phyloP scores from a whole-genome alignment of 2,329 filamentous ascomycete species.

The Blumeria hordei region DNA sequence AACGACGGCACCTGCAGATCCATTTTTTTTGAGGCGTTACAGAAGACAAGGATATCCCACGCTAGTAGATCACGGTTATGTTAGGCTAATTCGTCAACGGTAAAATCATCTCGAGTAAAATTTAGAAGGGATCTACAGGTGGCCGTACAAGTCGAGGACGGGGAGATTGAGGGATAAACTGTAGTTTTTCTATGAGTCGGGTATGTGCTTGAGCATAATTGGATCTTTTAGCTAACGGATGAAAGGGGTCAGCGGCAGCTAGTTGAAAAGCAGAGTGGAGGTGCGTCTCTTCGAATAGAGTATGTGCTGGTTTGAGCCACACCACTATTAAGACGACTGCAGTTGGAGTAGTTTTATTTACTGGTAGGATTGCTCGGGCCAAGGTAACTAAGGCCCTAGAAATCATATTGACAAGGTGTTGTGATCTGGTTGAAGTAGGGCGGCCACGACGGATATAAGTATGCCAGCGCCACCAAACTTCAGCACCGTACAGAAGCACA shows the following conservation, averaged over 20 bases:
- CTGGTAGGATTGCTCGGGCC: not conserved
- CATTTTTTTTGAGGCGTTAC: not conserved
- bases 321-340: not conserved
- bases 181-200: no score
- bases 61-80: not conserved
- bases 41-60: not conserved
- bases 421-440: not conserved
- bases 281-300: not conserved
- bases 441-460: not conserved
- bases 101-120: no score
- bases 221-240: no score
- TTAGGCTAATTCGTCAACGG: no score
- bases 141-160: no score
- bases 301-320: not conserved
- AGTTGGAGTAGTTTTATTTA: not conserved
- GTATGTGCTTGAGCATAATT: no score
- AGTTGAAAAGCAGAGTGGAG: no score
- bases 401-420: no score
- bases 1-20: not conserved
- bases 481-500: not conserved
- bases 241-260: no score
- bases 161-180: no score
- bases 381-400: not conserved
- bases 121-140: no score
- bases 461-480: not conserved